Base-by-base conservation (phyloP, 2,329 filamentous ascomycete genomes). In the Ascomycota sp. region DNA sequence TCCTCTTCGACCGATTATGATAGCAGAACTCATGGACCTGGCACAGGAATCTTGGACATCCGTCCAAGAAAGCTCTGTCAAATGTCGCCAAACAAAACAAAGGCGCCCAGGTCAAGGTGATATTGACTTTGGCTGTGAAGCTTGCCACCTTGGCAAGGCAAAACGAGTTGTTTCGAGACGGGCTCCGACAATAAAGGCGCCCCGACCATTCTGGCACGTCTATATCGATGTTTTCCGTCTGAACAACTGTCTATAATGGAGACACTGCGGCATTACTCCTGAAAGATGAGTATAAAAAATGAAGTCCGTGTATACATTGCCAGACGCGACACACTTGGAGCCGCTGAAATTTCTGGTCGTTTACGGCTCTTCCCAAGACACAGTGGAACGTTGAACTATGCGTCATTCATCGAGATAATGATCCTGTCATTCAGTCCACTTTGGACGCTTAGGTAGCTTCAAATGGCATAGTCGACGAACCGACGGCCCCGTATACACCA, bases 181-280 rank as follows among this genome's bases (percentile, higher is more conserved):
- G 28, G 25, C 21, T 28, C 24, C 8, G 2, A 30, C 15, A 13
- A 25, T 3, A 7, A 7, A 17, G 27, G 15, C 27, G 9, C 23
- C 12, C 2, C 25, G 26, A 19, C 22, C 23, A 23, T 28, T 28
- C 13, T 28, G 27, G 27, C 19, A n/a, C 25, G 15, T 23, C 25
- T n/a, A 33, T 8, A 19, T 19, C 27, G 25, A 28, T n/a, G 21
- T 28, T 19, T 28, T 28, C 27, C 11, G 27, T 28, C 17, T 28
- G 4, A 15, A 28, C 19, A 20, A 4, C 7, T n/a, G 7, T 19
- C 10, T 28, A 20, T n/a, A 28, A 28, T 20, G 19, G 11, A 4
- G 13, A 28, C 5, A 10, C n/a, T 20, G 27, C 27, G 3, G 19
- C 11, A 7, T 19, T 28, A 4, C 19, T 28, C 4, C 20, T 28